Conservation (phyloP, 1,284 basidiomycete genomes). For the Chiua sp. region DNA sequence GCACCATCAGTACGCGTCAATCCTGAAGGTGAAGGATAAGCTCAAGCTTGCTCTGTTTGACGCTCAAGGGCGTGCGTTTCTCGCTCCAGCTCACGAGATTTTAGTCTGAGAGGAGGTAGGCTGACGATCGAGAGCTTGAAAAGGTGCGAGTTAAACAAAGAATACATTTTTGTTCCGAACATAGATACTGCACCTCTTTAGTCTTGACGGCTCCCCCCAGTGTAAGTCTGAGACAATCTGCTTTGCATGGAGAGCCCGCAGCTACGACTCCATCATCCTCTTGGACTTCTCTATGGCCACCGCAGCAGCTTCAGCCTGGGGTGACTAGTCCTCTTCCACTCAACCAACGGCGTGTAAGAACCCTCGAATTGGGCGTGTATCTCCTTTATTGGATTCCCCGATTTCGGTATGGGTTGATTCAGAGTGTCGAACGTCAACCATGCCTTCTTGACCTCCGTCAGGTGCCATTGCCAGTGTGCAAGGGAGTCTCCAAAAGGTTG, state of each 20-base stretch:
- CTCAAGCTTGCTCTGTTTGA: slow-evolving; percentile 71
- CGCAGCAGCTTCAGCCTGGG: slow-evolving; percentile 58
- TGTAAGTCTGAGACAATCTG: slow-evolving; percentile 75
- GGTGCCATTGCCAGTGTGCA: no score
- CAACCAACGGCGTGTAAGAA: slow-evolving; percentile 67
- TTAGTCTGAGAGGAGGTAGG: slow-evolving; percentile 74
- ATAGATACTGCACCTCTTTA: slow-evolving; percentile 67
- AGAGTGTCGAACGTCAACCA: slow-evolving; percentile 69
- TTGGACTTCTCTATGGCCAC: slow-evolving; percentile 75
- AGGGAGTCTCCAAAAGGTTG: no score
- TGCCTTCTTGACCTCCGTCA: no score
- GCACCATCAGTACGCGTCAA: slow-evolving; percentile 59
- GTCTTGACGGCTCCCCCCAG: slow-evolving; percentile 64
- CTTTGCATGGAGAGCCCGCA: slow-evolving; percentile 73
- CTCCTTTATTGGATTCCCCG: no score
- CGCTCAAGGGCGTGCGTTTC: slow-evolving; percentile 79
- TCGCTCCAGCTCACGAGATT: slow-evolving; percentile 81
- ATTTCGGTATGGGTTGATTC: slow-evolving; percentile 71
- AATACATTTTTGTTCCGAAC: background rate
- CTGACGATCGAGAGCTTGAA: slow-evolving; percentile 69
- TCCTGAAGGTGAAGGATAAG: no score
- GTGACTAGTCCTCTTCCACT: slow-evolving; percentile 58
- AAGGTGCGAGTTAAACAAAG: slow-evolving; percentile 2
- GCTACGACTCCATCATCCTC: slow-evolving; percentile 75
- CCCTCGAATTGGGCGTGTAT: slow-evolving; percentile 57